Base-by-base conservation (phyloP, 164 flowering plant species). In the Liquidambar formosana region DNA sequence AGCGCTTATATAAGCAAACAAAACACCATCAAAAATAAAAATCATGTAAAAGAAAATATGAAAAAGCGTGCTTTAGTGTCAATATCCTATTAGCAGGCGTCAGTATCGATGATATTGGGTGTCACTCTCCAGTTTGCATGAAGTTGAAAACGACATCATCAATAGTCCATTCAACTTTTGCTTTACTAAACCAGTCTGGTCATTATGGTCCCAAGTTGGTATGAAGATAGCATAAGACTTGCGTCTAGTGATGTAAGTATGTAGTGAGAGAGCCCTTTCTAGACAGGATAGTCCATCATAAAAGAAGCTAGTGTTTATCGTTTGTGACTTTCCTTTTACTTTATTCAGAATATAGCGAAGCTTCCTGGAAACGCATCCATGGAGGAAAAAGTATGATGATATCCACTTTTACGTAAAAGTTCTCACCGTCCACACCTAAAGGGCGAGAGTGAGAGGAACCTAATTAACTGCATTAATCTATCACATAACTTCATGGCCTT, bases 41-140 rank as follows among this genome's bases (percentile, higher is more conserved):
- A 26, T 8, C 6, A 14, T 1, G 11, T 47, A 23, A 8, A 60
- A 44, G 41, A 16, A 25, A 60, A 41, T 18, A 64, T 46, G 13
- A 48, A 23, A 49, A 41, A 62, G 9, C 5, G 21, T 18, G 43
- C 43, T 52, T 60, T 74, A 56, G 67, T 18, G 43, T 68, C 61
- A 38, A 10, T 45, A 38, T 48, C 66, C 62, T 63, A 76, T 54
- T 21, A 52, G 57, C 16, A 66, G 45, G 63, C 47, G 65, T 57
- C 68, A 69, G 48, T 60, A 52, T 64, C 66, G 26, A 48, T 72
- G 62, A 56, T 59, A 28, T 47, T 62, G 63, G 59, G 15, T 68
- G 60, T 61, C 73, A 57, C 65, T 71, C 47, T 76, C 62, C 44
- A 21, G 27, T 63, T 44, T 18, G 59, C 19, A 12, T 25, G 27